Conservation (phyloP, 2,329 filamentous ascomycete genomes). For the Sclerotinia sclerotiorum region DNA sequence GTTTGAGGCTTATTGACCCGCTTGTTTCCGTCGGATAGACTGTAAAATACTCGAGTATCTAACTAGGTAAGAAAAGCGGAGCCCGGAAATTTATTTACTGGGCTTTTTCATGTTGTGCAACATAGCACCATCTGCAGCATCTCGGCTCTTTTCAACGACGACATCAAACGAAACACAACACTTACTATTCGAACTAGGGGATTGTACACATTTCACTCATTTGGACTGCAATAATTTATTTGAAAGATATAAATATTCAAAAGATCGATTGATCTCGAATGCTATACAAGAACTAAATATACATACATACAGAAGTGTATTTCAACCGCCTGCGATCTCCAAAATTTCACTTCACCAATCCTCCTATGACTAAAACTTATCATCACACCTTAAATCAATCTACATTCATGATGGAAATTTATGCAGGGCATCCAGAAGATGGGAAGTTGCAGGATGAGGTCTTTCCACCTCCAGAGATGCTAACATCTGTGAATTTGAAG, state of each 20-base stretch:
- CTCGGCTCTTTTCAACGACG: neutral
- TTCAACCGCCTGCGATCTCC: neutral
- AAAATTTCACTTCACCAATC: neutral
- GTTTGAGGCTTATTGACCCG: neutral
- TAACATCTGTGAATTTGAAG: slow-evolving; percentile 13
- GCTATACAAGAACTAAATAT: neutral
- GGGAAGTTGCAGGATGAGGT: slow-evolving; percentile 4
- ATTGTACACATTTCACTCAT: too few species aligned
- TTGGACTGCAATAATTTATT: neutral
- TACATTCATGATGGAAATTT: neutral
- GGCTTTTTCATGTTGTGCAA: neutral
- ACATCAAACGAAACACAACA: neutral
- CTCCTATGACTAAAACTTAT: too few species aligned
- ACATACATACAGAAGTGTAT: neutral
- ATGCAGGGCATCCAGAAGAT: slow-evolving; percentile 12
- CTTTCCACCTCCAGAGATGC: neutral
- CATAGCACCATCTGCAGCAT: neutral
- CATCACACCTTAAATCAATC: neutral
- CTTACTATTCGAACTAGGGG: neutral
- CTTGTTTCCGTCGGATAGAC: neutral
- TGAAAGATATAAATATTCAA: neutral
- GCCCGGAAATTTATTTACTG: neutral
- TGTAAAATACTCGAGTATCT: neutral
- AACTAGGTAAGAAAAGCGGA: too few species aligned
- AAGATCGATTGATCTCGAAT: neutral